phyloP scores from a whole-genome alignment of 2,329 filamentous ascomycete genomes.

The Exophiala mesophila region DNA sequence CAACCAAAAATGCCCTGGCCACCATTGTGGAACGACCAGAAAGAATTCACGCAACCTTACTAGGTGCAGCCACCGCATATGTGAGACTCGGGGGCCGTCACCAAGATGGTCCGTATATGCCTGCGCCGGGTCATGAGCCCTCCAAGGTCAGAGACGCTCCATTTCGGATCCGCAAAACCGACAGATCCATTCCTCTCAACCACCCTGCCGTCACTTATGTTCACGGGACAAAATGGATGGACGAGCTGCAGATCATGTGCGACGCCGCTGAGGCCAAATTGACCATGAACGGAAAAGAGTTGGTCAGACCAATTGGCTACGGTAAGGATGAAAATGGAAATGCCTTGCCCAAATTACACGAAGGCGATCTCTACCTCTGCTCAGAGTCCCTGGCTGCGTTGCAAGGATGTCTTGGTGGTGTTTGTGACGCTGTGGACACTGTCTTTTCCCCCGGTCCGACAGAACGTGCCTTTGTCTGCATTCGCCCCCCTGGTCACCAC shows the following conservation, averaged over 20 bases:
- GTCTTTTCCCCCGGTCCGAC: conserved; percentile 61
- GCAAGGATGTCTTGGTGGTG: conserved; percentile 84
- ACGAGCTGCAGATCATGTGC: conserved; percentile 81
- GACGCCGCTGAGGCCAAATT: conserved; percentile 72
- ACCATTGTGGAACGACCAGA: conserved; percentile 93
- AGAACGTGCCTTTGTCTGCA: conserved; percentile 80
- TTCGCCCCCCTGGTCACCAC: conserved; percentile 91
- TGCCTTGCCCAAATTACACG: conserved; percentile 59
- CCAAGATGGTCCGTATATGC: conserved; percentile 62
- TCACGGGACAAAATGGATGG: conserved; percentile 90
- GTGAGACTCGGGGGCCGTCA: conserved; percentile 76
- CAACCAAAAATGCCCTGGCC: conserved; percentile 63
- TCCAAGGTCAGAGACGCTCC: conserved; percentile 40
- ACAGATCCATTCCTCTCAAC: conserved; percentile 63
- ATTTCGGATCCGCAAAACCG: conserved; percentile 80
- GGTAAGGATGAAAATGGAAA: conserved; percentile 39
- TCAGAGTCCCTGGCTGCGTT: conserved; percentile 80
- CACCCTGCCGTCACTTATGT: conserved; percentile 82
- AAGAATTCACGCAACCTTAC: conserved; percentile 73
- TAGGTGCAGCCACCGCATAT: conserved; percentile 83
- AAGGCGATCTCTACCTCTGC: conserved; percentile 88
- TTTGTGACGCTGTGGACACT: conserved; percentile 85
- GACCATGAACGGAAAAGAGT: conserved; percentile 70
- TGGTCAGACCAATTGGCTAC: conserved; percentile 55
- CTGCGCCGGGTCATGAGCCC: conserved; percentile 48